A percentile compares a stretch with the other conserved stretches of the same genome.
phyloP scores from a whole-genome alignment of 805 yeast species.

The Candida boleticola region DNA sequence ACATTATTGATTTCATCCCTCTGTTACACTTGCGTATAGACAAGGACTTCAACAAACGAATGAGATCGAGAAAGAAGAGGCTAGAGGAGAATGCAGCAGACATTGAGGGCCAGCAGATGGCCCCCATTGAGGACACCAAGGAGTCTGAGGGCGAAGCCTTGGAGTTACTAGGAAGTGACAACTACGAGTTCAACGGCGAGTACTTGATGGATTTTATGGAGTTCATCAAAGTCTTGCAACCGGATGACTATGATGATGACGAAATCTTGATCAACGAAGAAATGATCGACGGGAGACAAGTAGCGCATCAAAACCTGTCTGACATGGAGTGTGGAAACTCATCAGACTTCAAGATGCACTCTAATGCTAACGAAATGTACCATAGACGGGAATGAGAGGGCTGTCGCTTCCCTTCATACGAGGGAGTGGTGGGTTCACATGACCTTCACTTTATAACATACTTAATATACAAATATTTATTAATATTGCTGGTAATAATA shows the following conservation, averaged over 20 bases:
- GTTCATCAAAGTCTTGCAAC: constrained; percentile 33
- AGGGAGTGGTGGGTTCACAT: neutral
- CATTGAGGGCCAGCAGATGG: constrained; percentile 13
- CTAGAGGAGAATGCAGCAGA: constrained; percentile 8
- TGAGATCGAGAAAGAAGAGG: constrained; percentile 14
- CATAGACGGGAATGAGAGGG: neutral
- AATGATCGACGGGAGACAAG: neutral
- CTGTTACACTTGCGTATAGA: constrained; percentile 43
- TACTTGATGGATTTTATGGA: constrained; percentile 40
- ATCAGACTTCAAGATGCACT: constrained; percentile 2
- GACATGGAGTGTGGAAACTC: neutral
- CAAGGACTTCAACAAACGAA: constrained; percentile 33
- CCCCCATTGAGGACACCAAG: constrained; percentile 9
- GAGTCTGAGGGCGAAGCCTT: constrained; percentile 17
- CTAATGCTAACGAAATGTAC: neutral
- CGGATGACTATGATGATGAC: constrained; percentile 32
- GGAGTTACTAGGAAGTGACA: constrained; percentile 38
- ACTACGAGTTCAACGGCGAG: constrained; percentile 41
- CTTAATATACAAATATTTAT: neutral
- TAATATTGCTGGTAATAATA: neutral
- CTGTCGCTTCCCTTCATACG: neutral
- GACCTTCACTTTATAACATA: neutral
- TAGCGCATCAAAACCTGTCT: neutral
- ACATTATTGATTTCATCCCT: constrained; percentile 37
- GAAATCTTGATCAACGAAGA: neutral